phyloP scores from a whole-genome alignment of 2,329 filamentous ascomycete species.

The Cladorrhinum sp. region DNA sequence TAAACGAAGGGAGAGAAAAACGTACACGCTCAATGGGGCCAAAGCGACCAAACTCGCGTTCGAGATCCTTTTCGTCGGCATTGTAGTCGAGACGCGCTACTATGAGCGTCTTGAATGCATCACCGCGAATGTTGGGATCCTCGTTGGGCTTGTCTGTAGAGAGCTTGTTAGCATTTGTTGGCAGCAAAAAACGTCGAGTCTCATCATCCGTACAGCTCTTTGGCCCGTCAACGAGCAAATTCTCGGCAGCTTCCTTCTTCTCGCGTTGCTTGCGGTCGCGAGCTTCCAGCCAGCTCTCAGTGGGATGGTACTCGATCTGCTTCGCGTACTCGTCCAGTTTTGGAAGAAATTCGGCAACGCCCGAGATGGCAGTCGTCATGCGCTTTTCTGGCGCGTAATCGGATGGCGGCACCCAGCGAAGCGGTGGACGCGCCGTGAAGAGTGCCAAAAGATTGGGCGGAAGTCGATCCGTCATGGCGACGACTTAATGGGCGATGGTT shows the following conservation, averaged over 20 bases:
- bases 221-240: slow-evolving; percentile 61
- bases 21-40: slow-evolving; percentile 88
- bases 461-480: slow-evolving; percentile 83
- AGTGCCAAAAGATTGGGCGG: slow-evolving; percentile 89
- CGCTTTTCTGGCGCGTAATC: slow-evolving; percentile 83
- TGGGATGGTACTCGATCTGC: slow-evolving; percentile 71
- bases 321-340: slow-evolving; percentile 75
- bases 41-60: slow-evolving; percentile 89
- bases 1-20: slow-evolving; percentile 7
- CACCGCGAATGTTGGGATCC: slow-evolving; percentile 85
- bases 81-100: slow-evolving; percentile 88
- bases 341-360: slow-evolving; percentile 71
- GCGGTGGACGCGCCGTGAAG: slow-evolving; percentile 88
- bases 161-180: slow-evolving; percentile 17
- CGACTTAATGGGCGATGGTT: neutral
- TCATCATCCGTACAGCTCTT: slow-evolving; percentile 56
- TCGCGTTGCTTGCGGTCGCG: slow-evolving; percentile 81
- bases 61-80: slow-evolving; percentile 82
- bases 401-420: slow-evolving; percentile 81
- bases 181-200: slow-evolving; percentile 1
- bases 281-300: slow-evolving; percentile 88
- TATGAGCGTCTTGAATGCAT: slow-evolving; percentile 93
- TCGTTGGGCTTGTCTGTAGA: slow-evolving; percentile 71
- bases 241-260: slow-evolving; percentile 67
- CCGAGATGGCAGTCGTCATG: slow-evolving; percentile 68